A percentile compares a stretch with the other conserved stretches of the same genome.
These are phyloP conservation scores for Cucumis melo DNA, from an alignment of 306 rosid species.

Conservation along the genomic window DNA sequence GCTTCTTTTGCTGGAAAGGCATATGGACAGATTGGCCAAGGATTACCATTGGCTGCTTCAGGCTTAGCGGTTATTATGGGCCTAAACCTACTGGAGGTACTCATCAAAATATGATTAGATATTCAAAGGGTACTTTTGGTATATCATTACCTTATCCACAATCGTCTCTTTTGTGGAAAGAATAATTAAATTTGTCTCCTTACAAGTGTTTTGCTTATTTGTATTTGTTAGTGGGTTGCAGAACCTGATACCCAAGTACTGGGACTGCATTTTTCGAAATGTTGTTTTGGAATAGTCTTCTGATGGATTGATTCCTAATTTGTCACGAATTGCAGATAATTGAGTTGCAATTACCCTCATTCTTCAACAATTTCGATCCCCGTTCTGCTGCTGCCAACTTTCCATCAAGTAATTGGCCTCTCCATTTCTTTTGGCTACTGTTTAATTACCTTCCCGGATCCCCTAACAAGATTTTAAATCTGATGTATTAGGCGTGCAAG, in stretches of 20 bases:
- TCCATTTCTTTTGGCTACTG: neutral
- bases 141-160: neutral
- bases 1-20: conserved; percentile 98
- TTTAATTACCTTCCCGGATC: neutral
- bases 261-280: neutral
- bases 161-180: neutral
- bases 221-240: neutral
- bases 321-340: conserved; percentile 40
- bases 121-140: neutral
- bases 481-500: conserved; percentile 62
- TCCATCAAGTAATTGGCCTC: conserved; percentile 59
- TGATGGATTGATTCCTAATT: neutral
- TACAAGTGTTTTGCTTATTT: neutral
- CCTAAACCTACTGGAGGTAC: conserved; percentile 83
- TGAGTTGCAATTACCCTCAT: conserved; percentile 76
- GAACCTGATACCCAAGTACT: neutral
- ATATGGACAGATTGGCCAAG: conserved; percentile 95
- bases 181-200: neutral
- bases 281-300: neutral
- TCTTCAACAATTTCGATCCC: conserved; percentile 80
- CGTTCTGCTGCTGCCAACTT: conserved; percentile 78
- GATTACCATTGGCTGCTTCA: conserved; percentile 88
- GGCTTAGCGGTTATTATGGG: conserved; percentile 92
- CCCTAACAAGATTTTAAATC: conserved; percentile 12
- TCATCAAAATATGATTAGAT: neutral